Conservation (phyloP, 164 flowering plant genomes). For the Buxus sempervirens region DNA sequence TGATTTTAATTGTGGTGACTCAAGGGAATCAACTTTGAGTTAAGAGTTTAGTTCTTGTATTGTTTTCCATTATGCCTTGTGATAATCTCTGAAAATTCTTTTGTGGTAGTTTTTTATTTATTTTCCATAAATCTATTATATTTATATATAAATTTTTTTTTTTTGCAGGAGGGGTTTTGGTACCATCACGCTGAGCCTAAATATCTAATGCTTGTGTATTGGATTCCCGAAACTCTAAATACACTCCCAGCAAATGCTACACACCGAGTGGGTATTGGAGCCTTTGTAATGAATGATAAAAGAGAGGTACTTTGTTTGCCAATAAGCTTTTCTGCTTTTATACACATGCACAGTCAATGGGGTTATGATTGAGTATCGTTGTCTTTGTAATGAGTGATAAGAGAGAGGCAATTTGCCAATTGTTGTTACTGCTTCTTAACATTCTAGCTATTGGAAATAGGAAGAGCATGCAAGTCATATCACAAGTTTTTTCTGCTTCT, state of each 20-base stretch:
- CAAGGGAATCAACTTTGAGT: background rate
- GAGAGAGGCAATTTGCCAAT: slow-evolving; percentile 34
- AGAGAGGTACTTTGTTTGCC: slow-evolving; percentile 34
- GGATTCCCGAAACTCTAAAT: slow-evolving; percentile 40
- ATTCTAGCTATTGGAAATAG: background rate
- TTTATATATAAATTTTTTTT: too few relatives aligned
- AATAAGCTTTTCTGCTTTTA: too few relatives aligned
- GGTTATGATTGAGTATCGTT: slow-evolving; percentile 43
- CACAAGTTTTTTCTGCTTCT: background rate
- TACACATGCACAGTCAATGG: too few relatives aligned
- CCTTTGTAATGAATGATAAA: slow-evolving; percentile 43
- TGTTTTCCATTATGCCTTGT: background rate
- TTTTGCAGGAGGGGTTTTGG: slow-evolving; percentile 46
- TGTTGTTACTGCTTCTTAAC: background rate
- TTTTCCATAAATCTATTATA: background rate
- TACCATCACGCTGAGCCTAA: slow-evolving; percentile 50
- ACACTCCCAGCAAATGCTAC: slow-evolving; percentile 46
- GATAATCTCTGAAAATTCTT: background rate
- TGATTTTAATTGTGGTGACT: background rate
- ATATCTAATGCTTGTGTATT: slow-evolving; percentile 46
- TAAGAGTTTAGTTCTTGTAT: background rate
- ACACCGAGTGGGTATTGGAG: slow-evolving; percentile 48
- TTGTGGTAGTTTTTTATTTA: background rate
- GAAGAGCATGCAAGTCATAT: too few relatives aligned
- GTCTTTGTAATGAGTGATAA: slow-evolving; percentile 46